phyloP scores from a whole-genome alignment of 164 flowering plant species.

The Akebia trifoliata region DNA sequence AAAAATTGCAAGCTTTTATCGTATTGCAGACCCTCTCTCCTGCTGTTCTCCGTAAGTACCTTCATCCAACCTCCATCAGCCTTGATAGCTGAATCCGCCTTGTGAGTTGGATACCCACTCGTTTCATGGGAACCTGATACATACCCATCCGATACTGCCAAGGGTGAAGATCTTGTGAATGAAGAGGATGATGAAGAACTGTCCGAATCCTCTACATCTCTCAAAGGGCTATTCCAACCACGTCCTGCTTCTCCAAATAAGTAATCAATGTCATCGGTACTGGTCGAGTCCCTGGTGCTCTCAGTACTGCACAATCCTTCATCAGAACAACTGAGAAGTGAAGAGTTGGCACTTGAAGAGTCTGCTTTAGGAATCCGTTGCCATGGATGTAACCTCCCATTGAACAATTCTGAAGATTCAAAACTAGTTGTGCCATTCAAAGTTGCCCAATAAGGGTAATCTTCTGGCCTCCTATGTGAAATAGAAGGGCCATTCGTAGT shows the following conservation, averaged over 20 bases:
- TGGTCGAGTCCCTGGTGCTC: constrained; percentile 62
- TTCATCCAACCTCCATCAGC: constrained; percentile 6
- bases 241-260: constrained; percentile 46
- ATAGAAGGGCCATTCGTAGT: constrained; percentile 3
- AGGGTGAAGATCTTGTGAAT: constrained; percentile 22
- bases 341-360: constrained; percentile 69
- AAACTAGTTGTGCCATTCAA: constrained; percentile 12
- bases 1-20: constrained; percentile 24
- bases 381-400: constrained; percentile 23
- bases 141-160: constrained; percentile 17
- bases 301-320: constrained; percentile 79
- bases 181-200: constrained; percentile 34
- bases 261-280: constrained; percentile 69
- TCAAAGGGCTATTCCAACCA: constrained; percentile 37
- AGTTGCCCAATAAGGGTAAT: constrained; percentile 14
- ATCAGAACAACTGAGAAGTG: constrained; percentile 79
- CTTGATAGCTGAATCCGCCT: background rate
- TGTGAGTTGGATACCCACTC: constrained; percentile 13
- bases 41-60: constrained; percentile 10
- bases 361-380: constrained; percentile 40
- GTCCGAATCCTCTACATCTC: constrained; percentile 37
- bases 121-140: constrained; percentile 21
- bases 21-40: constrained; percentile 13
- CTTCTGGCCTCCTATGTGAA: constrained; percentile 8
- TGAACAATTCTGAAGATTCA: constrained; percentile 26